Base-by-base conservation (phyloP, 352 stramenopile genomes). In the Phytophthora boehmeriae region DNA sequence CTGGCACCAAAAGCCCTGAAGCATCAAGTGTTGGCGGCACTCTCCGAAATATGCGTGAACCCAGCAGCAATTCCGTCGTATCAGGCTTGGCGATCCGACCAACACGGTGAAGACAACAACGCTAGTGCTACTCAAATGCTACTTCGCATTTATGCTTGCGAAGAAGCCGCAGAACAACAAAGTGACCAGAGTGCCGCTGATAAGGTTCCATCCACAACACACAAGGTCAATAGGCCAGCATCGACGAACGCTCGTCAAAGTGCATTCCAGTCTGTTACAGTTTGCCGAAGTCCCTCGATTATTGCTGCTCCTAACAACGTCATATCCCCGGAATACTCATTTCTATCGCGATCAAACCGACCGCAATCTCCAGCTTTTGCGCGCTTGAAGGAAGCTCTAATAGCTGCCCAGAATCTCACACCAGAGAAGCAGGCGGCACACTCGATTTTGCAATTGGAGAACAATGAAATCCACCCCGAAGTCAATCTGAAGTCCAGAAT, bases 401-500 rank as follows among this genome's bases (percentile, higher is more conserved):
- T 76, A 34, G 80, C 77, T 27, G 75, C 77, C 0, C 80, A 92
- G 43, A 54, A 62, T 0, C 19, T 79, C 1, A 9, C 66, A 8
- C 30, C 54, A 5, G 53, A 54, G 23, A 78, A 57, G 10, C 54
- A 59, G 14, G 2, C 44, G 38, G 54, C 34, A 10, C 49, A 38
- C 35, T 72, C 63, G 14, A 39, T 88, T 13, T 19, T 88, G 20
- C 51, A 76, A 2, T 42, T 88, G 16, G 35, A 63, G 17, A 59
- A 71, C 32, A 19, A 66, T 20, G 71, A 81, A 22, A 60, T 66
- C 10, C 74, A 88, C n/a, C 65, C 63, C 0, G 56, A 76, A n/a
- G 57, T 92, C 23, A 83, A 89, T 49, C 38, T 93, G 1, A 90
- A 88, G 45, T 55, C 76, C n/a, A 93, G 91, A 56, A 80, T 93